phyloP scores from a whole-genome alignment of 2,329 filamentous ascomycete genomes.

The Clathrospora elynae region DNA sequence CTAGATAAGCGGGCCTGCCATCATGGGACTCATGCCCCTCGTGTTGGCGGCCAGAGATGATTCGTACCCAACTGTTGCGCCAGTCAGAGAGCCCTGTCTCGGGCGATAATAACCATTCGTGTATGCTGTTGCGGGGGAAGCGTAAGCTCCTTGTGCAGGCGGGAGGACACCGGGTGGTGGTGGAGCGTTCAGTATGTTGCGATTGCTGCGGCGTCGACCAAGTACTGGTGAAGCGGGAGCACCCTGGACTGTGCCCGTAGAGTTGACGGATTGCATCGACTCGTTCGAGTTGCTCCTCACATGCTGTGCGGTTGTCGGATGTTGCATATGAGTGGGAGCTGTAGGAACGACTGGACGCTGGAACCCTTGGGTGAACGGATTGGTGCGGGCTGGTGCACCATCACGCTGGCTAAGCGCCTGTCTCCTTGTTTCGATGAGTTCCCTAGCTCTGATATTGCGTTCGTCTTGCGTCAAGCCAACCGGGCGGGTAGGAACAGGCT shows the following conservation, averaged over 20 bases:
- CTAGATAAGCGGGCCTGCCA: constrained; percentile 42
- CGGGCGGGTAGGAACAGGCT: constrained; percentile 29
- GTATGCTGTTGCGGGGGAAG: constrained; percentile 33
- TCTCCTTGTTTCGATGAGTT: constrained; percentile 45
- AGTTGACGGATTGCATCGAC: constrained; percentile 35
- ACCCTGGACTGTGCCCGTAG: constrained; percentile 36
- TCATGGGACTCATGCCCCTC: constrained; percentile 38
- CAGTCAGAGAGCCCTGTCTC: constrained; percentile 31
- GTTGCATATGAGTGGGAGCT: constrained; percentile 20
- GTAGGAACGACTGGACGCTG: constrained; percentile 35
- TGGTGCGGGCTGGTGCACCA: constrained; percentile 39
- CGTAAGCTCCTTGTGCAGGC: constrained; percentile 31
- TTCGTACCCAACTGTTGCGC: constrained; percentile 30
- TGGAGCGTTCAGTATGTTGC: constrained; percentile 37
- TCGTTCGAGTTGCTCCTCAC: constrained; percentile 44
- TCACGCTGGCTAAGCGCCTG: constrained; percentile 38
- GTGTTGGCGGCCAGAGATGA: constrained; percentile 33
- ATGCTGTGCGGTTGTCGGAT: constrained; percentile 26
- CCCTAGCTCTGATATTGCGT: constrained; percentile 41
- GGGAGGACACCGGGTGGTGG: constrained; percentile 31
- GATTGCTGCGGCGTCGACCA: constrained; percentile 43
- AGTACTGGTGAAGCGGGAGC: constrained; percentile 38
- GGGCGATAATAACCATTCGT: constrained; percentile 38
- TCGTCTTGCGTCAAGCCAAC: constrained; percentile 43
- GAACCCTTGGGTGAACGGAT: constrained; percentile 43